Evolutionary conservation across 164 flowering plant species (phyloP).

Genomic region (Liquidambar formosana): DNA sequence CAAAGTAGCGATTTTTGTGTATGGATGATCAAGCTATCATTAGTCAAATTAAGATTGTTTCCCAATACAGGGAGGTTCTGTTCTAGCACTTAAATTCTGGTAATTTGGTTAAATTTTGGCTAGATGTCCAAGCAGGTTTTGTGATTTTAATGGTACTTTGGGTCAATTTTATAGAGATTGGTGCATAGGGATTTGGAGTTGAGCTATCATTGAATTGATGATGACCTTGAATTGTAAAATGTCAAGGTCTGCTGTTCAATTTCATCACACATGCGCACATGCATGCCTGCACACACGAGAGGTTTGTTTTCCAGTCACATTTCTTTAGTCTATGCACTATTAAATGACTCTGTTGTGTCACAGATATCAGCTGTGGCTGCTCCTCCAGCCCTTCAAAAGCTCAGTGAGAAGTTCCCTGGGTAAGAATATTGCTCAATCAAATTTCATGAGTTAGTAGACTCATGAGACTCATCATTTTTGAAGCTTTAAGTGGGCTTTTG

Average conservation of each 20-base stretch:
- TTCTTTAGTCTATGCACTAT: neutral
- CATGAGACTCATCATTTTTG: neutral
- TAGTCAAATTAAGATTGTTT: too few relatives aligned
- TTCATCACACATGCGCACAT: neutral
- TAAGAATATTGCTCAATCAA: constrained; percentile 19
- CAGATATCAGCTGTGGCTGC: constrained; percentile 95
- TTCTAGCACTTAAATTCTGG: too few relatives aligned
- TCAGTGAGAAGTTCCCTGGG: constrained; percentile 92
- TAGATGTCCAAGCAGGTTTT: too few relatives aligned
- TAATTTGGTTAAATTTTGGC: too few relatives aligned
- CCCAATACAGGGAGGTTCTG: too few relatives aligned
- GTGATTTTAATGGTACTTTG: too few relatives aligned
- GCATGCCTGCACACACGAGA: neutral
- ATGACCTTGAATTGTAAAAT: neutral
- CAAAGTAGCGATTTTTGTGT: too few relatives aligned
- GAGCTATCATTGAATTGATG: neutral
- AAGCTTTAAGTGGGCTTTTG: too few relatives aligned
- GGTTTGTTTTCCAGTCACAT: neutral
- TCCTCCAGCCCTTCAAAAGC: constrained; percentile 96
- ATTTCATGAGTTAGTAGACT: neutral
- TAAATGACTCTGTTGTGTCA: constrained; percentile 5
- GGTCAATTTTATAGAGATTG: too few relatives aligned
- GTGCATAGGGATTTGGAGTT: neutral
- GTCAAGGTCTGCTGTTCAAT: neutral
- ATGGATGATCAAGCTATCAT: too few relatives aligned